Evolutionary conservation across 805 yeast species (phyloP).

Genomic region (Maudiozyma bulderi): DNA sequence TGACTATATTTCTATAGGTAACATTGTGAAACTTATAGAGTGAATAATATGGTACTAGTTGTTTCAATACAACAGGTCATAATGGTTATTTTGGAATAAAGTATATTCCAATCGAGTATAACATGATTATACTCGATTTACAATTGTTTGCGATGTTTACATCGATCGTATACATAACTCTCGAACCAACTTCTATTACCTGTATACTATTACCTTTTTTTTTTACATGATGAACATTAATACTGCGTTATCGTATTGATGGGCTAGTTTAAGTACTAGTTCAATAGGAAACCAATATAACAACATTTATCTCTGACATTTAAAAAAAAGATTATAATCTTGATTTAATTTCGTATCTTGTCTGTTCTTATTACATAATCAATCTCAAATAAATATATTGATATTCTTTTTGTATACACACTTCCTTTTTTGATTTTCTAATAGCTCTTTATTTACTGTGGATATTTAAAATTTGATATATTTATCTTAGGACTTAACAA

Average conservation of each 20-base stretch:
- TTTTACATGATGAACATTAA: constrained; percentile 12
- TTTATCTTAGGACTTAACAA: too few relatives aligned
- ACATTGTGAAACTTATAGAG: too few relatives aligned
- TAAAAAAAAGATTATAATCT: background rate
- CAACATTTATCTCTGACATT: constrained; percentile 5
- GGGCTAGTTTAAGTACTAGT: constrained; percentile 9
- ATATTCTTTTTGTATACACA: too few relatives aligned
- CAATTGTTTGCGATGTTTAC: background rate
- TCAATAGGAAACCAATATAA: constrained; percentile 10
- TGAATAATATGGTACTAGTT: too few relatives aligned
- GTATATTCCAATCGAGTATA: background rate
- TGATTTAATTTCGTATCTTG: too few relatives aligned
- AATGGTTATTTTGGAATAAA: background rate
- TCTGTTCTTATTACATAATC: too few relatives aligned
- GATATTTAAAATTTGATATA: too few relatives aligned
- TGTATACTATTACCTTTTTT: background rate
- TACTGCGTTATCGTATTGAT: constrained; percentile 32
- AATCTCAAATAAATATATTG: too few relatives aligned
- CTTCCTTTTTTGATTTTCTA: too few relatives aligned
- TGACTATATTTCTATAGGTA: too few relatives aligned
- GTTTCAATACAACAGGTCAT: background rate
- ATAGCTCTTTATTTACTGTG: too few relatives aligned
- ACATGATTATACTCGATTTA: too few relatives aligned
- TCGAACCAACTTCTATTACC: background rate
- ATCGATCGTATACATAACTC: background rate